Base-by-base conservation (phyloP, 768 basidiomycete species). In the Phanerodontia chrysosporium region DNA sequence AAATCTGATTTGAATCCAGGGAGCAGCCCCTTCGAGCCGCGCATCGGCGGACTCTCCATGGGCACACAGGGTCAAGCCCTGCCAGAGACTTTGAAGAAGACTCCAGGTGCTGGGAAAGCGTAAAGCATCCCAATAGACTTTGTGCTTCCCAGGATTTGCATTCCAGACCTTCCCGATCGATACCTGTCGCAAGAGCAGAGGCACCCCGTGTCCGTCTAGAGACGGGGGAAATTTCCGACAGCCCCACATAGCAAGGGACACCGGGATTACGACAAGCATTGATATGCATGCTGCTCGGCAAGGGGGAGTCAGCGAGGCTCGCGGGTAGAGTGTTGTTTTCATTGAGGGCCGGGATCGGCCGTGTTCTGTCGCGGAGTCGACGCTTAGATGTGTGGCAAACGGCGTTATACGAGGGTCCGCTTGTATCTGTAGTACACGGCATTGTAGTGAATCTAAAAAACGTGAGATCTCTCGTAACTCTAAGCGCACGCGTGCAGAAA, bases 1-100 rank as follows among this genome's bases (percentile, higher is more conserved):
- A 67, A 58, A 62, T 67, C 67, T 24, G 69, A 70, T 24, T 58
- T 69, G 25, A 70, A 70, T 21, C 66, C 69, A 2, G 65, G 64
- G 13, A 65, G 67, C 57, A 69, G 45, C 22, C 66, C 66, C 46
- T 70, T 70, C 46, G 54, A 66, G 28, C 67, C 69, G 6, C 61
- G 65, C 27, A 28, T 18, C 54, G 13, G 61, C 49, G 32, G 22
- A 8, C 59, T 51, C 35, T 3, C 46, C 46, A 22, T 36, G 2
- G 30, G 48, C 46, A 14, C 30, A 27, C 51, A 42, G 24, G 60
- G 58, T 16, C 57, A 65, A 45, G 56, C 32, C 32, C 32, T 35
- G 32, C 32, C 57, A 25, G 59, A 46, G 2, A 49, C 16, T 14
- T 30, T 42, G 30, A 51, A 58, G 57, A 55, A 45, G 42, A 25